A percentile compares a stretch with the other conserved stretches of the same genome.
These are phyloP conservation scores for Allomyces macrogynus DNA, from an alignment of 192 early-diverging fungal genomes.

Conservation along the genomic window DNA sequence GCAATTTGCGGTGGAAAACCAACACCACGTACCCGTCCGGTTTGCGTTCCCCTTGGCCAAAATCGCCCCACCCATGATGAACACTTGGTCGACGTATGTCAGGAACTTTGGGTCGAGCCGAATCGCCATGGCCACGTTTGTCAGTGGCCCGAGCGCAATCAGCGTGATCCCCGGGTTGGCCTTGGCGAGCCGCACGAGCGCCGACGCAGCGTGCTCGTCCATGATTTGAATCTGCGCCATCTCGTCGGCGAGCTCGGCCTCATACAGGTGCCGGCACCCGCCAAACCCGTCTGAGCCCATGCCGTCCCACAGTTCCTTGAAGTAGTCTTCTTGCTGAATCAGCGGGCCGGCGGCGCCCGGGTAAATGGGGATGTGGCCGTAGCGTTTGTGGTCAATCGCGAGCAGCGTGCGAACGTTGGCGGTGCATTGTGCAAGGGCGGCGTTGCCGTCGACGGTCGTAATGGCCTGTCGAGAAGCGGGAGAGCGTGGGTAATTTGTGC, in stretches of 20 bases:
- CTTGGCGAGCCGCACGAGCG: slow-evolving; percentile 14
- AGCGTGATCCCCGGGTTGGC: slow-evolving; percentile 13
- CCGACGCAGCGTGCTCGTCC: slow-evolving; percentile 14
- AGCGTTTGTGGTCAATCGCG: background rate
- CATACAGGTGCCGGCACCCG: slow-evolving; percentile 2
- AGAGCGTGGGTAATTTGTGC: too few relatives aligned
- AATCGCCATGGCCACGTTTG: slow-evolving; percentile 26
- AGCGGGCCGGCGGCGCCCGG: slow-evolving; percentile 16
- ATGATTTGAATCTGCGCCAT: background rate
- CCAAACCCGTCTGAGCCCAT: slow-evolving; percentile 18
- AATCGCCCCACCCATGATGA: slow-evolving; percentile 25
- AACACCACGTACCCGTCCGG: slow-evolving; percentile 12
- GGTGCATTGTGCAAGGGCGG: slow-evolving; percentile 8
- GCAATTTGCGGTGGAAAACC: background rate
- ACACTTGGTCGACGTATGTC: slow-evolving; percentile 14
- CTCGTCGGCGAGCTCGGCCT: background rate
- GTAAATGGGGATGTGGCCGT: slow-evolving; percentile 12
- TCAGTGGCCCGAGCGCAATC: slow-evolving; percentile 23
- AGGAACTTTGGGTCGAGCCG: slow-evolving; percentile 21
- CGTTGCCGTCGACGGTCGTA: slow-evolving; percentile 23
- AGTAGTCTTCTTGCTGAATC: slow-evolving; percentile 10
- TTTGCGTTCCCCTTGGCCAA: slow-evolving; percentile 21
- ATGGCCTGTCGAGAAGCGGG: slow-evolving; percentile 6
- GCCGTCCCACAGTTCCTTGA: slow-evolving; percentile 11
- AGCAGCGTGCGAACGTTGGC: slow-evolving; percentile 10